Percentiles rank a stretch among this genome's conserved stretches.
Evolutionary conservation across 495 filamentous ascomycete species (phyloP).

Genomic region (Bathelium albidoporum): DNA sequence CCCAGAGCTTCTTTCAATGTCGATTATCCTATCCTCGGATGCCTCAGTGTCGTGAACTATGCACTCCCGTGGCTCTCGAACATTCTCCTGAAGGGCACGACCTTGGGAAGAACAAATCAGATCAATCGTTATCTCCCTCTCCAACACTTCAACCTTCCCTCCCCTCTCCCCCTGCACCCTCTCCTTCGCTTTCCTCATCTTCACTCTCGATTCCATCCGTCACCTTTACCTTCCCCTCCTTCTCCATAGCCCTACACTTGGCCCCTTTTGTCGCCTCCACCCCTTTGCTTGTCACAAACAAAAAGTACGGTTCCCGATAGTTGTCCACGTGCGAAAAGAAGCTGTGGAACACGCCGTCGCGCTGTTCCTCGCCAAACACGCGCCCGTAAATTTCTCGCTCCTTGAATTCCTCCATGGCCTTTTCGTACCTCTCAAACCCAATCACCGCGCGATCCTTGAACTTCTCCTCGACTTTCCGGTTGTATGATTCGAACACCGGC

Average conservation of each 20-base stretch:
- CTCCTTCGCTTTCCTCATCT: constrained; percentile 9
- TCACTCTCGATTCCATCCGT: neutral
- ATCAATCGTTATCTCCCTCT: too few species aligned
- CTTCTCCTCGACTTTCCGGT: constrained; percentile 45
- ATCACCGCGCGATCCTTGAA: constrained; percentile 49
- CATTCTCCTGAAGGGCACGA: too few species aligned
- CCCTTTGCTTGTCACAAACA: constrained; percentile 51
- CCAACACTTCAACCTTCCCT: constrained; percentile 4
- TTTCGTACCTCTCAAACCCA: constrained; percentile 64
- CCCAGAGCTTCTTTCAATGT: too few species aligned
- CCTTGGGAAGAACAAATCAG: too few species aligned
- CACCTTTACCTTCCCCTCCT: neutral
- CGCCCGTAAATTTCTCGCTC: constrained; percentile 83
- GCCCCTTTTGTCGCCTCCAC: constrained; percentile 15
- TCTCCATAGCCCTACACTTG: neutral
- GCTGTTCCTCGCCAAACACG: constrained; percentile 82
- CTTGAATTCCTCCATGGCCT: constrained; percentile 79
- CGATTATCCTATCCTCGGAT: too few species aligned
- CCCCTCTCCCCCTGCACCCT: neutral
- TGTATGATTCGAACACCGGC: constrained; percentile 83
- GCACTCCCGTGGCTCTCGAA: too few species aligned
- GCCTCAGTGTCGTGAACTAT: too few species aligned
- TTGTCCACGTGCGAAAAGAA: constrained; percentile 84
- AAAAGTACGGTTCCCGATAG: constrained; percentile 59
- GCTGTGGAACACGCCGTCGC: constrained; percentile 41